Base-by-base conservation (phyloP, 129 eudicot species). In the Tanacetum coccineum region DNA sequence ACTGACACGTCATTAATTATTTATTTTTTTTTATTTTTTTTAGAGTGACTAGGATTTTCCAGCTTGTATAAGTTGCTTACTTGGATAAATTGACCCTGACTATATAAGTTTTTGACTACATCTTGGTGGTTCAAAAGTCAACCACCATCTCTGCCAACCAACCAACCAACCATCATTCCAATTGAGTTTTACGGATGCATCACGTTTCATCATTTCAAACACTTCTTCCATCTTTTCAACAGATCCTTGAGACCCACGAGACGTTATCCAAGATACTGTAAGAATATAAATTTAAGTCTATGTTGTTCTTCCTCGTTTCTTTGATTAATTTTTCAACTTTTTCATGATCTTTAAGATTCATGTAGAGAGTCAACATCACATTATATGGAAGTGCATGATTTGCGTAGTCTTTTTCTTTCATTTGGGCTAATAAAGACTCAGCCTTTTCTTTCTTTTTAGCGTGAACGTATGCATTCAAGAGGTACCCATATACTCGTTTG, bases 331-430 rank as follows among this genome's bases (percentile, higher is more conserved):
- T 66, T 55, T 86, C 95, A 11, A 84, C 84, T 68, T 86, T 83
- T 25, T 80, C 88, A 6, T 81, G 67, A 13, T 90, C 88, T 32
- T 84, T 82, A 45, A 86, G 85, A 75, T 82, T 81, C 91, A 77
- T 81, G 57, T 86, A 90, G 40, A 90, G 91, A 10, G 95, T 90
- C 91, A 86, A 84, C 81, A 90, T 90, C 71, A 84, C 95, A 67
- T 86, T 90, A 78, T 60, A 86, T 4, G 90, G 90, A 68, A 90
- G 97, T 48, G 88, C 14, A 25, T 81, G 79, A 54, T 6, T 67
- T 20, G 85, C 74, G 20, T 83, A 83, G 14, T 67, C 83, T 71
- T 78, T 77, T 9, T 71, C 69, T 59, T 76, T 86, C 86, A 86
- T 80, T 72, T 80, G 25, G n/a, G 47, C 75, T 56, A 81, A 73